A percentile compares a stretch with the other conserved stretches of the same genome.
These are phyloP conservation scores for Scheffersomyces stipitis DNA, from an alignment of 805 yeast genomes.

Conservation along the genomic window DNA sequence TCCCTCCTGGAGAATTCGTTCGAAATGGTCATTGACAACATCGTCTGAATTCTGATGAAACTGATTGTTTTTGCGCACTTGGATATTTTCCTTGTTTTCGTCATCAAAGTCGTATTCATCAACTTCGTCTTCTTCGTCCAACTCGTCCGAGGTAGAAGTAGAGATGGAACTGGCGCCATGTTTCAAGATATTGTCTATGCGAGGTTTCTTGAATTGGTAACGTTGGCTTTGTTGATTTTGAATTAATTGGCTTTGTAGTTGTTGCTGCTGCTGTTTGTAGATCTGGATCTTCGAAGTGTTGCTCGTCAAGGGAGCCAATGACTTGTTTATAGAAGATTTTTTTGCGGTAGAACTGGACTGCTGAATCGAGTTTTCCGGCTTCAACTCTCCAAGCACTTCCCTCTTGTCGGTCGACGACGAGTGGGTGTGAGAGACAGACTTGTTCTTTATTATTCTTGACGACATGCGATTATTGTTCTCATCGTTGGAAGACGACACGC, in stretches of 20 bases:
- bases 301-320: conserved; percentile 5
- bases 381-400: conserved; percentile 29
- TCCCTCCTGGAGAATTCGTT: background rate
- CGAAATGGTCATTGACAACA: conserved; percentile 3
- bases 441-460: background rate
- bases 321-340: conserved; percentile 4
- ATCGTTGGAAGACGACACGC: conserved; percentile 2
- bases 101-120: conserved; percentile 10
- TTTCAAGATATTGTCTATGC: conserved; percentile 12
- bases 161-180: too few species aligned
- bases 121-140: conserved; percentile 8
- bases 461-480: conserved; percentile 8
- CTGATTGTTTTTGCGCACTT: background rate
- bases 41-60: conserved; percentile 8
- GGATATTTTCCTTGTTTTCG: conserved; percentile 8
- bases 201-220: conserved; percentile 20
- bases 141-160: background rate
- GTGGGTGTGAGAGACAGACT: background rate
- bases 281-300: conserved; percentile 14
- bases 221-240: too few species aligned
- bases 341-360: conserved; percentile 1
- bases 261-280: conserved; percentile 15
- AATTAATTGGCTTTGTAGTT: too few species aligned
- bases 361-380: conserved; percentile 5
- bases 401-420: conserved; percentile 13